A percentile compares a stretch with the other conserved stretches of the same genome.
These are phyloP conservation scores for Raffaelea ambrosiae DNA, from an alignment of 2,329 filamentous ascomycete genomes.

Conservation along the genomic window DNA sequence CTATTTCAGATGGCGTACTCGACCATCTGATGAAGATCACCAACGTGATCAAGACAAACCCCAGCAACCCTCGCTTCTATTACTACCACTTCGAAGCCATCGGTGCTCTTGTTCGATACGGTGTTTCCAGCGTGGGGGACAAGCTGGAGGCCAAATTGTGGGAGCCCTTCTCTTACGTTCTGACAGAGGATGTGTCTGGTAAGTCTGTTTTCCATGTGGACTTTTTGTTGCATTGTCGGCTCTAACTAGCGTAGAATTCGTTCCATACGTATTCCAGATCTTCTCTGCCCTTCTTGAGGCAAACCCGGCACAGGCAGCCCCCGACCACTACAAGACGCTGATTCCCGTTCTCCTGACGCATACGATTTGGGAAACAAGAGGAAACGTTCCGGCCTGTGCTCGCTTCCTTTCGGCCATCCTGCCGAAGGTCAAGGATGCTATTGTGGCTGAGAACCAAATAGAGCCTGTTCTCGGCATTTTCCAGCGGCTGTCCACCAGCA, in stretches of 20 bases:
- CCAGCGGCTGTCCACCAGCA: slow-evolving; percentile 75
- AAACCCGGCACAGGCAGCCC: slow-evolving; percentile 69
- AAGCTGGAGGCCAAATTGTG: slow-evolving; percentile 77
- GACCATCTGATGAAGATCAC: slow-evolving; percentile 83
- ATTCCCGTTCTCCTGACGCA: slow-evolving; percentile 71
- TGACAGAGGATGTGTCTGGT: slow-evolving; percentile 76
- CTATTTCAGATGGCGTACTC: slow-evolving; percentile 70
- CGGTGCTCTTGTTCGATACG: slow-evolving; percentile 73
- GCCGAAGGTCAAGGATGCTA: slow-evolving; percentile 62
- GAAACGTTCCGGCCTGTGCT: slow-evolving; percentile 86
- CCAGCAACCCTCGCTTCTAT: slow-evolving; percentile 95
- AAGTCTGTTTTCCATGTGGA: slow-evolving; percentile 6
- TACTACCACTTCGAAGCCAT: slow-evolving; percentile 97
- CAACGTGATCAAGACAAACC: slow-evolving; percentile 84
- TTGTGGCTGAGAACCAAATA: slow-evolving; percentile 71
- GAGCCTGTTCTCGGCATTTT: slow-evolving; percentile 92
- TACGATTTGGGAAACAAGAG: slow-evolving; percentile 82
- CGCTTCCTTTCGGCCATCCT: slow-evolving; percentile 79
- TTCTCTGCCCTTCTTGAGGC: slow-evolving; percentile 85
- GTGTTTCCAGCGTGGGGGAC: slow-evolving; percentile 56
- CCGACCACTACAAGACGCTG: slow-evolving; percentile 71
- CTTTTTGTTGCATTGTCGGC: not conserved
- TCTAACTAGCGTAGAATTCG: slow-evolving; percentile 57
- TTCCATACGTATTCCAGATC: slow-evolving; percentile 93
- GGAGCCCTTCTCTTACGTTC: slow-evolving; percentile 69